These are phyloP conservation scores for Sphaerulina musiva DNA, from an alignment of 2,329 filamentous ascomycete species.

Conservation along the genomic window DNA sequence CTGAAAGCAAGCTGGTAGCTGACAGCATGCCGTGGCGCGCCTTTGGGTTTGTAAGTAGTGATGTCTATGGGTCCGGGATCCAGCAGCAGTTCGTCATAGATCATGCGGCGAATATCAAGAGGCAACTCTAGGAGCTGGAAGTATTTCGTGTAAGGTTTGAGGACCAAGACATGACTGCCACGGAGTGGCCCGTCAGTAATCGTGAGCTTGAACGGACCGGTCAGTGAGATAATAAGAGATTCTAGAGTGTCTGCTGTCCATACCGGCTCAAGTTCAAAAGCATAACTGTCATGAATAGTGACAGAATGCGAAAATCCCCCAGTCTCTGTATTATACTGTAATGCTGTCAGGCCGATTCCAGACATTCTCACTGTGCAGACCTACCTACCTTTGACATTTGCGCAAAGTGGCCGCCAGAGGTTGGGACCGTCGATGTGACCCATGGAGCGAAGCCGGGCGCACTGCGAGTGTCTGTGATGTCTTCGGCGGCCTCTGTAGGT, in stretches of 20 bases:
- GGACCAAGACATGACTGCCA: constrained; percentile 14
- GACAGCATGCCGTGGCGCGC: neutral
- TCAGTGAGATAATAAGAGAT: neutral
- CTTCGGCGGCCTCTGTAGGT: neutral
- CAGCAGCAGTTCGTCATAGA: constrained; percentile 15
- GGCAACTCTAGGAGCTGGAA: constrained; percentile 18
- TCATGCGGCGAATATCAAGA: constrained; percentile 20
- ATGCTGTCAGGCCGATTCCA: neutral
- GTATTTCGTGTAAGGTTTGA: constrained; percentile 15
- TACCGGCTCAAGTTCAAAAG: constrained; percentile 11
- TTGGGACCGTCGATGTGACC: neutral
- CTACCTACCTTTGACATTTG: constrained; percentile 1
- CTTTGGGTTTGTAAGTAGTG: neutral
- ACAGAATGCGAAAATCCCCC: neutral
- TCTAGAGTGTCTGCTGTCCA: neutral
- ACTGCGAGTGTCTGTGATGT: neutral
- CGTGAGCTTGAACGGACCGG: constrained; percentile 1
- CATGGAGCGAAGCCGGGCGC: neutral
- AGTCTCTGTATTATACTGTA: constrained; percentile 2
- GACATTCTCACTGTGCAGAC: neutral
- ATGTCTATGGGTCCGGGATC: neutral
- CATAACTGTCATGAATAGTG: constrained; percentile 4
- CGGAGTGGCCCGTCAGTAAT: constrained; percentile 13
- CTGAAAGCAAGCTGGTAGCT: neutral
- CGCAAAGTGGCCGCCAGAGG: neutral